Evolutionary conservation across 1,139 yeast species (phyloP).

Genomic region (Geotrichum restrictum): DNA sequence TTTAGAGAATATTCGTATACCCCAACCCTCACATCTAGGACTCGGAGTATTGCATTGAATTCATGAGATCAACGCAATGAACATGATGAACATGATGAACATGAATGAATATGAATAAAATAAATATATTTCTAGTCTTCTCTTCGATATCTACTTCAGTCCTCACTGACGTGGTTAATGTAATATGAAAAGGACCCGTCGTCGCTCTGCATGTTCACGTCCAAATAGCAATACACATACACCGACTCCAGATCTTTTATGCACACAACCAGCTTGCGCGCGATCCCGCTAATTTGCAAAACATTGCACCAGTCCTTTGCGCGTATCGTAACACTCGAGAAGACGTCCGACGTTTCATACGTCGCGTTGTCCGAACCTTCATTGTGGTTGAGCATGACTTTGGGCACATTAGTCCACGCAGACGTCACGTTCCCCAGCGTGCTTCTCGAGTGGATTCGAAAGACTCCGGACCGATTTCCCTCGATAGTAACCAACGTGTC

Average conservation of each 20-base stretch:
- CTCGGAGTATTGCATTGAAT: too few relatives aligned
- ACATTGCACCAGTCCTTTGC: constrained; percentile 38
- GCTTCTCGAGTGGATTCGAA: constrained; percentile 8
- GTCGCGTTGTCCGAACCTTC: not conserved
- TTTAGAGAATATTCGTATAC: too few relatives aligned
- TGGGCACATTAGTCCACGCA: constrained; percentile 8
- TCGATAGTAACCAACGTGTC: not conserved
- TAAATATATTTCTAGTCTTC: too few relatives aligned
- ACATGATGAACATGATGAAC: too few relatives aligned
- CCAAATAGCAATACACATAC: constrained; percentile 34
- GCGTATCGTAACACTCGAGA: constrained; percentile 26
- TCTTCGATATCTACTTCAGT: too few relatives aligned
- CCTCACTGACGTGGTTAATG: constrained; percentile 8
- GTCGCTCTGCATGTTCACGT: constrained; percentile 9
- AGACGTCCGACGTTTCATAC: not conserved
- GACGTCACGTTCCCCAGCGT: constrained; percentile 5
- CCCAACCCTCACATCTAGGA: too few relatives aligned
- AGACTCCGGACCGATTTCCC: constrained; percentile 7
- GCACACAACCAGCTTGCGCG: constrained; percentile 37
- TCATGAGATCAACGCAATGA: too few relatives aligned
- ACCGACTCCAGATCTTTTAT: constrained; percentile 34
- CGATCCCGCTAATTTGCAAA: constrained; percentile 32
- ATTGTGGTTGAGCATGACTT: not conserved
- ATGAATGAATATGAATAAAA: too few relatives aligned
- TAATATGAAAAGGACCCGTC: constrained; percentile 12